phyloP scores from a whole-genome alignment of 2,329 filamentous ascomycete species.

The Fusarium sp. region DNA sequence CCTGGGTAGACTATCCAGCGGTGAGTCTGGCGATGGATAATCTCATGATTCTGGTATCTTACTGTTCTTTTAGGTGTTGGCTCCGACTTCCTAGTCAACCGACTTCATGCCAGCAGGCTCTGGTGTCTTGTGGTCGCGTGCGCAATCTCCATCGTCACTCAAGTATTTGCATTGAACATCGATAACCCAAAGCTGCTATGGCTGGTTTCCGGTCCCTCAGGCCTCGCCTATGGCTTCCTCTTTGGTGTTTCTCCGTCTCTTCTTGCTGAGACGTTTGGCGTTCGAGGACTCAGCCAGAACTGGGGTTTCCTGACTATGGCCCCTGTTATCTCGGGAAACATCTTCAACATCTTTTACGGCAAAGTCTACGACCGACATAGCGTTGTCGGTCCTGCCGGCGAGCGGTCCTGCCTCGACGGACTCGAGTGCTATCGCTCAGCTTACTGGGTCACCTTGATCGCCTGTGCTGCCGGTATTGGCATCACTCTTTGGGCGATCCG shows the following conservation, averaged over 20 bases:
- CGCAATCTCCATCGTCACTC: slow-evolving; percentile 80
- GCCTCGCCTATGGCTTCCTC: slow-evolving; percentile 89
- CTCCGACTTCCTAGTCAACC: slow-evolving; percentile 89
- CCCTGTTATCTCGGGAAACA: slow-evolving; percentile 86
- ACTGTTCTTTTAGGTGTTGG: slow-evolving; percentile 72
- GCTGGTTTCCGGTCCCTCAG: slow-evolving; percentile 83
- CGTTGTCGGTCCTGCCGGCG: slow-evolving; percentile 72
- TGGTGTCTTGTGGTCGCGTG: slow-evolving; percentile 90
- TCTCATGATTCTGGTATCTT: slow-evolving; percentile 18
- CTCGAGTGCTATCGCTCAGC: slow-evolving; percentile 82
- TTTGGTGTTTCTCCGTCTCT: slow-evolving; percentile 95
- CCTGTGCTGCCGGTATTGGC: slow-evolving; percentile 74
- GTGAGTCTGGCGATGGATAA: slow-evolving; percentile 56
- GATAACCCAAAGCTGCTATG: slow-evolving; percentile 80
- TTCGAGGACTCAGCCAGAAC: slow-evolving; percentile 89
- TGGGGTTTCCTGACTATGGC: slow-evolving; percentile 96
- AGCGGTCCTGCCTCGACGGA: slow-evolving; percentile 80
- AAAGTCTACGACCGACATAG: slow-evolving; percentile 84
- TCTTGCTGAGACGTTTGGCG: slow-evolving; percentile 89
- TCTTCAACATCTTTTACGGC: slow-evolving; percentile 95
- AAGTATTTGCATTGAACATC: slow-evolving; percentile 79
- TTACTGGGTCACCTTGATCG: slow-evolving; percentile 80
- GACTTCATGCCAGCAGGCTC: slow-evolving; percentile 80
- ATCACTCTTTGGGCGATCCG: slow-evolving; percentile 78
- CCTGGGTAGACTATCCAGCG: slow-evolving; percentile 79